These are phyloP conservation scores for Cladosporium oxysporum DNA, from an alignment of 2,329 filamentous ascomycete genomes.

Conservation along the genomic window DNA sequence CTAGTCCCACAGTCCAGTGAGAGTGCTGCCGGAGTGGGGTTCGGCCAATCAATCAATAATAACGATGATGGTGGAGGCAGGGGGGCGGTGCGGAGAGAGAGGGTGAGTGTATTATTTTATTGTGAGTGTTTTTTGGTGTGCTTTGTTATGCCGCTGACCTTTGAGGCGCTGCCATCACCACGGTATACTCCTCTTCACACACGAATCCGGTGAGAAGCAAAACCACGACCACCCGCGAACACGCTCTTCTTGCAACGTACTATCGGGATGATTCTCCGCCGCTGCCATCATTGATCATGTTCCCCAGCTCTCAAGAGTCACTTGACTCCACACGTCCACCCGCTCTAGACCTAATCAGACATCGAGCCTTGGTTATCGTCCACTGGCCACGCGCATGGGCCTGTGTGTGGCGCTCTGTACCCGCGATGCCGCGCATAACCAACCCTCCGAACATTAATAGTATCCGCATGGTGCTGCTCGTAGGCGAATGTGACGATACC, in stretches of 20 bases:
- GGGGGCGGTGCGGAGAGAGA: slow-evolving; percentile 7
- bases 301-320: slow-evolving; percentile 3
- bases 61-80: slow-evolving; percentile 1
- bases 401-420: slow-evolving; percentile 4
- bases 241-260: neutral
- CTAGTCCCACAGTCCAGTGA: neutral
- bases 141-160: neutral
- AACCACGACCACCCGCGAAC: neutral
- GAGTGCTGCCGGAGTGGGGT: neutral
- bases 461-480: neutral
- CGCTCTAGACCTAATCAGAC: neutral
- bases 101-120: neutral
- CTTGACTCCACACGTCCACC: slow-evolving; percentile 12
- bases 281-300: slow-evolving; percentile 11
- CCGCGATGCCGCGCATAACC: slow-evolving; percentile 15
- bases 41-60: neutral
- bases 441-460: slow-evolving; percentile 6
- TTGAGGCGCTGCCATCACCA: neutral
- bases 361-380: slow-evolving; percentile 10
- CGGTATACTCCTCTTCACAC: neutral
- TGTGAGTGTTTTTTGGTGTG: neutral
- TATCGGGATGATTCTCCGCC: neutral
- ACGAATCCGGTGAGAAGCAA: neutral
- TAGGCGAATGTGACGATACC: slow-evolving; percentile 9
- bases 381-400: slow-evolving; percentile 8